These are phyloP conservation scores for Sporisorium sorghi DNA, from an alignment of 1,284 basidiomycete species.

Conservation along the genomic window DNA sequence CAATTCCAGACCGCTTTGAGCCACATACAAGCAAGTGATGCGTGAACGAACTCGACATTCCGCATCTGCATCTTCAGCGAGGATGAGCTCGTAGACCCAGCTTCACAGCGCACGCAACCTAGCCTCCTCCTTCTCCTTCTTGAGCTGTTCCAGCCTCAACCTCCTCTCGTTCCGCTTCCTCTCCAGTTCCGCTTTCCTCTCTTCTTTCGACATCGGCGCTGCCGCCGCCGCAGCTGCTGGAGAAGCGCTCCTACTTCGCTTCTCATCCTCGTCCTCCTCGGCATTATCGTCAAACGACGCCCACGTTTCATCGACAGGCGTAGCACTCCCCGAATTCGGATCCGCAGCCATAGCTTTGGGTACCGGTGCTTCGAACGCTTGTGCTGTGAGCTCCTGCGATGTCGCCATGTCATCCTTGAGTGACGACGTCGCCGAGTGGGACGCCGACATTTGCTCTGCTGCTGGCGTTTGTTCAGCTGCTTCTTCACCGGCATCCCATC, in stretches of 20 bases:
- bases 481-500: conserved; percentile 21
- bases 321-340: neutral
- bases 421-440: conserved; percentile 4
- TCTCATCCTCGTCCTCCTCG: conserved; percentile 13
- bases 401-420: conserved; percentile 12
- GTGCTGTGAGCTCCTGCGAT: conserved; percentile 43
- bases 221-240: conserved; percentile 23
- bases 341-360: conserved; percentile 15
- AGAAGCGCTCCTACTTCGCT: conserved; percentile 6
- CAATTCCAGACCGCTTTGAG: no score
- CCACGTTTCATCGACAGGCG: conserved; percentile 29
- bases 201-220: conserved; percentile 53
- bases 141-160: conserved; percentile 51
- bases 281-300: conserved; percentile 37
- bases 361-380: conserved; percentile 29
- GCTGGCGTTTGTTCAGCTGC: neutral
- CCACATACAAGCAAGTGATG: no score
- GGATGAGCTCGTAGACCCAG: neutral
- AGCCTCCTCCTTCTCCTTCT: conserved; percentile 50
- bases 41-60: neutral
- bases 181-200: conserved; percentile 59
- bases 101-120: conserved; percentile 30
- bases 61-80: neutral
- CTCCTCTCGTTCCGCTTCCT: conserved; percentile 55
- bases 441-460: conserved; percentile 1